Evolutionary conservation across 345 rosid genomes (phyloP), one percentile per base, ranked within the genome.

Genomic region (Salix arbutifolia): DNA sequence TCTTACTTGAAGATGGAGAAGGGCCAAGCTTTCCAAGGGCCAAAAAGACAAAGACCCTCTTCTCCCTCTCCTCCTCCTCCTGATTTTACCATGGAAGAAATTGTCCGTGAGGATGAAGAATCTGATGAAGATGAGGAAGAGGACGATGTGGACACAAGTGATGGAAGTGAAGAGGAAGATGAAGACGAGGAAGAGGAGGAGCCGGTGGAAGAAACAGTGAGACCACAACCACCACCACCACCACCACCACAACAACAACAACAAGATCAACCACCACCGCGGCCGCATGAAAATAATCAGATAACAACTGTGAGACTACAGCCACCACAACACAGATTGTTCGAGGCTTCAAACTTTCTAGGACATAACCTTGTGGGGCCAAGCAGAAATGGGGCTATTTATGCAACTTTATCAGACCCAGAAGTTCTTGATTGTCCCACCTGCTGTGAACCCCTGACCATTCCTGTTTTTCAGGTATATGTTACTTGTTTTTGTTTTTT

Each of bases 381-480:
- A 19, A 19, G 58, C 58, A 52, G 23, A 52, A 52, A 52, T 52
- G 58, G 58, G 8, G 58, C 23, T 52, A 52, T 52, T 19, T 2
- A 0, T 52, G 58, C 21, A 52, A 19, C n/a, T 52, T 6, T 52
- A 52, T 52, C 58, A 52, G 93, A 89, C 74, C 85, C 89, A 4
- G 89, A 88, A 26, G 84, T 86, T 40, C 82, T 88, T 30, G 93
- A 89, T 78, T 89, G 93, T 76, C 60, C 81, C 53, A 78, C 85
- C 65, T 88, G 93, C 80, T 84, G 6, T 23, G 85, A 88, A 67
- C 74, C 93, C 17, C 80, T 89, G 78, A 75, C 79, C 21, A 14
- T 74, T 78, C 93, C 91, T 4, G 79, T 89, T 37, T 88, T 73
- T 70, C 93, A 89, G 91, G 91, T 86, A 50, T 37, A 71, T 5